Evolutionary conservation across 768 basidiomycete species (phyloP), one percentile per base, ranked within the genome.

Genomic region (Leucocoprinus sp.): DNA sequence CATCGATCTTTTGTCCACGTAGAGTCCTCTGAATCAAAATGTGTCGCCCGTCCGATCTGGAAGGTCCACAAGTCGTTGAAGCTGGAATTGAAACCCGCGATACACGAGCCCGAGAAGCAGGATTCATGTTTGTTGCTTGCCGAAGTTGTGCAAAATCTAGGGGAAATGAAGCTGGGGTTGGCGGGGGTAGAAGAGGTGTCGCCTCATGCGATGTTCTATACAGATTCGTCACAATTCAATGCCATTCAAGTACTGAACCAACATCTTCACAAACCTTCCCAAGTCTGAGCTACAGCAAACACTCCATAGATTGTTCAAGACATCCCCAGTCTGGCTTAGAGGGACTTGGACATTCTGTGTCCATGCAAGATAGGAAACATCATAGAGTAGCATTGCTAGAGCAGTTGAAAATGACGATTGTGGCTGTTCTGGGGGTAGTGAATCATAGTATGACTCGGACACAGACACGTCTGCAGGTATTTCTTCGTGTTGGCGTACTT

Each of bases 351-450:
- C 77, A 45, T 67, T 73, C 55, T 91, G 89, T 12, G 87, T 90
- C 58, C 84, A 74, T 1, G 84, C 84, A n/a, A 91, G 76, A 61
- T 89, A 91, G 45, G 74, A 78, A 2, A 89, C 84, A 57, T 90
- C 77, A 64, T 87, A 90, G 3, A 89, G 62, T 1, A 92, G 64
- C 89, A 91, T 92, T 2, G 87, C 78, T 17, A 90, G 74, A 2
- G 81, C 89, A 1, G 86, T 89, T 3, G 84, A 84, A 60, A 90
- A 92, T 0, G 81, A 76, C 7, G 69, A 64, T 50, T 49, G 53
- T 41, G 48, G 51, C 43, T 39, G 58, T 38, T 11, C 53, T 19
- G 3, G 55, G 45, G 15, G 54, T 45, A 11, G 49, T 33, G 9
- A 55, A 24, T 42, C 33, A 17, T 35, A 34, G 21, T 48, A 48